phyloP scores from a whole-genome alignment of 371 early-diverging fungal species.

The Rozella allomycis region DNA sequence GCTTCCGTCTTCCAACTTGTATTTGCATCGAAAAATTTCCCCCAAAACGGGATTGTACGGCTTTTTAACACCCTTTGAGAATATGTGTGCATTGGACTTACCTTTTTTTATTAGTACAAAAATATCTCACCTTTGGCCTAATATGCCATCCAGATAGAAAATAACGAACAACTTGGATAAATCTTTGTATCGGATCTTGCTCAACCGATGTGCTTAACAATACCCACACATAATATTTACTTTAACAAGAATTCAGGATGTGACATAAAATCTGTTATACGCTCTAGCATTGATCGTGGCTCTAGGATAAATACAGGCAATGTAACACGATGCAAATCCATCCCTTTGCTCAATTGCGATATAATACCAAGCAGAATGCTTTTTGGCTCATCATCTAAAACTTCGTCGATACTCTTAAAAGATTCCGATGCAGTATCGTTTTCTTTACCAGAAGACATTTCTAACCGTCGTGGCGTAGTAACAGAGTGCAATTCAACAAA shows the following conservation, averaged over 20 bases:
- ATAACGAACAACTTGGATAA: constrained; percentile 65
- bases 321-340: constrained; percentile 67
- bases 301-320: constrained; percentile 91
- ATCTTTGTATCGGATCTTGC: constrained; percentile 55
- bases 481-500: too few species aligned
- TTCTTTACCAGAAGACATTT: too few species aligned
- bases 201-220: background rate
- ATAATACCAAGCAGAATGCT: constrained; percentile 66
- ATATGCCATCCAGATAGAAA: constrained; percentile 93
- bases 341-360: constrained; percentile 61
- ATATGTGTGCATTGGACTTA: background rate
- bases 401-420: too few species aligned
- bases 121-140: constrained; percentile 46
- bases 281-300: constrained; percentile 78
- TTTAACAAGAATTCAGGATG: constrained; percentile 66
- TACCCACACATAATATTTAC: constrained; percentile 22
- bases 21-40: constrained; percentile 67
- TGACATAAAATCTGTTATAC: constrained; percentile 84
- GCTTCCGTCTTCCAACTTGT: constrained; percentile 36
- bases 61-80: constrained; percentile 72
- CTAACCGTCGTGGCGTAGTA: too few species aligned
- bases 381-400: constrained; percentile 61
- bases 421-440: too few species aligned
- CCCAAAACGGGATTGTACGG: constrained; percentile 92
- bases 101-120: too few species aligned